Conservation (phyloP, 2,329 filamentous ascomycete genomes). For the Fusarium sarcochroum region DNA sequence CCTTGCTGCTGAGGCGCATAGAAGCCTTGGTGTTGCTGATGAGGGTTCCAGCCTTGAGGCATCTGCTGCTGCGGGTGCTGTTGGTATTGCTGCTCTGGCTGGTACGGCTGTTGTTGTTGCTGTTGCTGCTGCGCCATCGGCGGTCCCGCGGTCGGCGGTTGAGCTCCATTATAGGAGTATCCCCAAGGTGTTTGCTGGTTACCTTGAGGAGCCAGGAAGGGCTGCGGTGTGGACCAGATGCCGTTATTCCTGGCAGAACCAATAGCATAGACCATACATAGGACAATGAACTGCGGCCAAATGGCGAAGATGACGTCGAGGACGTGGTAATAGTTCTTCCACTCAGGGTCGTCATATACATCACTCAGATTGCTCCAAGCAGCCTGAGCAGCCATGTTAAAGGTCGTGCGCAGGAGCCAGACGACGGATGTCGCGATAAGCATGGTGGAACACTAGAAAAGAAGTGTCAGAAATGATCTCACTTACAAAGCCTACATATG, state of each 20-base stretch:
- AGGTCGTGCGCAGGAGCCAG: slow-evolving; percentile 47
- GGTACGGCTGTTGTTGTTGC: slow-evolving; percentile 10
- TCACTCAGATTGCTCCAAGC: slow-evolving; percentile 23
- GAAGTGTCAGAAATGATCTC: not conserved
- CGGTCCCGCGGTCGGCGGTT: slow-evolving; percentile 2
- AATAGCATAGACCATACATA: slow-evolving; percentile 48
- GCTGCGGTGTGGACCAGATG: slow-evolving; percentile 46
- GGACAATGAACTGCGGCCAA: slow-evolving; percentile 47
- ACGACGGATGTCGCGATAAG: slow-evolving; percentile 43
- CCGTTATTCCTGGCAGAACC: slow-evolving; percentile 46
- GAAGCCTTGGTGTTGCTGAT: slow-evolving; percentile 3
- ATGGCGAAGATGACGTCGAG: slow-evolving; percentile 43
- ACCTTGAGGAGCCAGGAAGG: slow-evolving; percentile 24
- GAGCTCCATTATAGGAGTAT: slow-evolving; percentile 29
- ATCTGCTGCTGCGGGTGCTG: slow-evolving; percentile 7
- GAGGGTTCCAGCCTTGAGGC: not conserved
- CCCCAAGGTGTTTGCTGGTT: slow-evolving; percentile 40
- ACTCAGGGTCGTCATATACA: not conserved
- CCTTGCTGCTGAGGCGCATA: slow-evolving; percentile 4
- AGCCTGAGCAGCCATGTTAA: slow-evolving; percentile 39
- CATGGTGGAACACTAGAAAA: slow-evolving; percentile 39
- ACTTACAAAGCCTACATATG: too few species aligned
- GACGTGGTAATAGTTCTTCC: slow-evolving; percentile 31
- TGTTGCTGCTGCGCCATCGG: slow-evolving; percentile 18
- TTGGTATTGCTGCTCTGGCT: slow-evolving; percentile 2